Evolutionary conservation across 805 yeast species (phyloP), one percentile per base, ranked within the genome.

Genomic region (Suhomyces faveliae): DNA sequence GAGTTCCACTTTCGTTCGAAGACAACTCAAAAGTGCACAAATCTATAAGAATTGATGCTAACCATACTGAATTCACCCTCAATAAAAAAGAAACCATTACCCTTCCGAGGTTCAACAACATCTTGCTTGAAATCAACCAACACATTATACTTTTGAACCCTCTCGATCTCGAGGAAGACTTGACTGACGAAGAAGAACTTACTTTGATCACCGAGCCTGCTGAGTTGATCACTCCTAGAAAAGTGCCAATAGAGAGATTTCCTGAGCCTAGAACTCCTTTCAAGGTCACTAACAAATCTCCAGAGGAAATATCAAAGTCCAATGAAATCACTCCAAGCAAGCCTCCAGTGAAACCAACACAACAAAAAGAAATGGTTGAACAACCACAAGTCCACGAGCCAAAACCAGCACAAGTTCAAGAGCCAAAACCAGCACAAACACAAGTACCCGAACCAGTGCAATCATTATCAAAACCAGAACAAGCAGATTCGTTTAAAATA

Each of bases 41-140:
- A 51, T 61, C 80, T 15, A 63, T 79, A n/a, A 64, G 66, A 24
- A 64, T 73, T 51, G 77, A 72, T 42, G 51, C 63, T 3, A 58
- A 68, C 29, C 70, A 71, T 54, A 79, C 84, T 12, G 81, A 83
- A 54, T 76, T 84, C 52, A 70, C 74, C 40, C 76, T 91, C 42
- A 68, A 78, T 49, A 77, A 80, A 49, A 79, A 76, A 47, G 96
- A 91, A 66, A 70, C 80, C 2, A 74, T 88, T 17, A 68, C 74
- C 2, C 68, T 90, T 59, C 94, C 94, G 5, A 75, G 78, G 46
- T 74, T 81, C 35, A 72, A 77, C 40, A 85, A 85, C 37, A 72
- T 87, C 5, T 66, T 82, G 17, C 57, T 91, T 45, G 92, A 89
- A 58, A 76, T 92, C 45, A 82, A 88, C 54, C 86, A 87, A n/a